These are phyloP conservation scores for Leptomonas seymouri DNA, from an alignment of 208 protist species.

Conservation along the genomic window DNA sequence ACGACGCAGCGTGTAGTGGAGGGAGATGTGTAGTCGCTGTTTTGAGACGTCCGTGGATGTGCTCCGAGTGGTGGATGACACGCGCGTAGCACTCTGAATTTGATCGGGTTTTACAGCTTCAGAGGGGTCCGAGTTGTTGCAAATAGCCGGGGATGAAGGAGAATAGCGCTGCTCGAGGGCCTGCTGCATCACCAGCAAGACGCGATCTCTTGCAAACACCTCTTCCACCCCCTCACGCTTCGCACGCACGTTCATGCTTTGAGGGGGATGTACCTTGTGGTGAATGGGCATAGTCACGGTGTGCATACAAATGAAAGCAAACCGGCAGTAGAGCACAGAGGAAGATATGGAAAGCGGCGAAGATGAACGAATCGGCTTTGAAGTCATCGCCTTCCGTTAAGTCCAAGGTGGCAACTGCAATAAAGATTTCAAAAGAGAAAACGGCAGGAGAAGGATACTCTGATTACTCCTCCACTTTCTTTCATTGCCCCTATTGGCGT, in stretches of 20 bases:
- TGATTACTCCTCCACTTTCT: no score
- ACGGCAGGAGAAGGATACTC: no score
- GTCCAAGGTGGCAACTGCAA: no score
- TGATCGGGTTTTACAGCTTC: neutral
- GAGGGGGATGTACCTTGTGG: neutral
- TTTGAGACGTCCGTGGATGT: neutral
- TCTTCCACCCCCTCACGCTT: slow-evolving; percentile 46
- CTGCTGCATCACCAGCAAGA: slow-evolving; percentile 17
- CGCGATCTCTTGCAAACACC: slow-evolving; percentile 21
- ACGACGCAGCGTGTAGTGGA: slow-evolving; percentile 28
- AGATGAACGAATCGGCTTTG: no score
- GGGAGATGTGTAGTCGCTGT: slow-evolving; percentile 16
- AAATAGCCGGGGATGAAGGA: neutral
- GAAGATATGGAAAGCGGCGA: no score
- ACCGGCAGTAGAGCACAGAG: no score
- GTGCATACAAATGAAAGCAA: no score
- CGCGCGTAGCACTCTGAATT: neutral
- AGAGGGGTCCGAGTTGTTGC: neutral
- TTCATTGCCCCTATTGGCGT: no score
- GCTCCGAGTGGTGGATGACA: neutral
- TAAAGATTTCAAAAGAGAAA: no score
- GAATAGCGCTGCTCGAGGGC: slow-evolving; percentile 10
- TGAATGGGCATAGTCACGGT: no score
- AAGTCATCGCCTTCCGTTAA: no score
- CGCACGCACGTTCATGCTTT: slow-evolving; percentile 33